Conservation (phyloP, 2,329 filamentous ascomycete species). For the Talaromyces sp. region DNA sequence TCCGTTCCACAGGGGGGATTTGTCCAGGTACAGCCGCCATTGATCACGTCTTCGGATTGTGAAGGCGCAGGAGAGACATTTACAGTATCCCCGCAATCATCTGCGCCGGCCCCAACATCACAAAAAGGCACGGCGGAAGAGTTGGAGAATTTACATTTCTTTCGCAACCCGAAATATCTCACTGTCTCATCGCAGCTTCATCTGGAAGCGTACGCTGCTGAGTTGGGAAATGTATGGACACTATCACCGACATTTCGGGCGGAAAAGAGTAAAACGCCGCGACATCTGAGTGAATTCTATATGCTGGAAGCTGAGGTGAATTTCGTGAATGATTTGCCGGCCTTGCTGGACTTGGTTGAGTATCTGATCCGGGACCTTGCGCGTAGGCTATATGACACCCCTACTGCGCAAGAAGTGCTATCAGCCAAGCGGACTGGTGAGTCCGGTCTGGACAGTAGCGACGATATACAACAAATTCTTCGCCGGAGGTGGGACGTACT, state of each 20-base stretch:
- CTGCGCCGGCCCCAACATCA: conserved; percentile 22
- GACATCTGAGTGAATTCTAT: conserved; percentile 96
- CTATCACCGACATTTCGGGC: conserved; percentile 91
- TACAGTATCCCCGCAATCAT: conserved; percentile 54
- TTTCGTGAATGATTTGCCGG: conserved; percentile 66
- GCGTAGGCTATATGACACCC: conserved; percentile 47
- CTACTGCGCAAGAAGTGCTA: conserved; percentile 55
- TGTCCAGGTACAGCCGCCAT: conserved; percentile 75
- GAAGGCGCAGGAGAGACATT: conserved; percentile 97
- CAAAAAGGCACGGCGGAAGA: conserved; percentile 34
- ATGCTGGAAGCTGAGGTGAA: conserved; percentile 93
- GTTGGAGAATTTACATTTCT: conserved; percentile 64
- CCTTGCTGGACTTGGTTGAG: conserved; percentile 77
- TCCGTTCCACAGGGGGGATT: conserved; percentile 56
- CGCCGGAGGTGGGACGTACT: conserved; percentile 70
- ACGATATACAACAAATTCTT: conserved; percentile 47
- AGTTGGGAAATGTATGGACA: conserved; percentile 88
- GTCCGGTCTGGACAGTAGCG: conserved; percentile 38
- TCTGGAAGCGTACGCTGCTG: conserved; percentile 84
- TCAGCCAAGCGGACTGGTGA: conserved; percentile 42
- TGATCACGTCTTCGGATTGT: conserved; percentile 95
- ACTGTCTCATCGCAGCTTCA: conserved; percentile 95
- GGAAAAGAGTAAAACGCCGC: conserved; percentile 85
- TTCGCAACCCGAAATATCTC: conserved; percentile 82
- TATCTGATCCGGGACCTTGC: conserved; percentile 64